phyloP scores from a whole-genome alignment of 345 rosid genomes.

The Sisymbrium altissimum region DNA sequence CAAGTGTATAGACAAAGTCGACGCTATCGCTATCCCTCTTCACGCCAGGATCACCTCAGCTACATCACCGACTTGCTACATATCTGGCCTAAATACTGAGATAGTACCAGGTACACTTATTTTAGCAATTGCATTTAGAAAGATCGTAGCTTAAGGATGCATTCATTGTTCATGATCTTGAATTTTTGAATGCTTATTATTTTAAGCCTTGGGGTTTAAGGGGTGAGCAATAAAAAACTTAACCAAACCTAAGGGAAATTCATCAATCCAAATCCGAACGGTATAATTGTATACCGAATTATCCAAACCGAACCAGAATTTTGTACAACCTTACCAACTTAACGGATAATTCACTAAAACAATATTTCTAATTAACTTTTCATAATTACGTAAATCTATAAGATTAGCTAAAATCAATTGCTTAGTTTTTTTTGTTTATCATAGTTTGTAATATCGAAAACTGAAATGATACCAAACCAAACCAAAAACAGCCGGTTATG shows the following conservation, averaged over 20 bases:
- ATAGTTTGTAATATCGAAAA: neutral
- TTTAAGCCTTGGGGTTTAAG: neutral
- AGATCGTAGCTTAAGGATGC: neutral
- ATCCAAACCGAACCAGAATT: too few species aligned
- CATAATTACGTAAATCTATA: too few species aligned
- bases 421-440: too few species aligned
- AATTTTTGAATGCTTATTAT: neutral
- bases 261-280: neutral
- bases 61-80: constrained; percentile 48
- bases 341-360: too few species aligned
- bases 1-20: constrained; percentile 39
- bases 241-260: neutral
- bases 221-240: neutral
- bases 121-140: neutral
- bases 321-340: too few species aligned
- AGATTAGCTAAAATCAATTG: too few species aligned
- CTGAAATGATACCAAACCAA: neutral
- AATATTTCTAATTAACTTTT: too few species aligned
- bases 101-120: constrained; percentile 53
- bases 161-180: neutral
- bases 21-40: constrained; percentile 41
- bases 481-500: neutral
- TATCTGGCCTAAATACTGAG: constrained; percentile 51
- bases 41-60: constrained; percentile 43
- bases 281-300: too few species aligned